Evolutionary conservation across 2,329 filamentous ascomycete species (phyloP).

Genomic region (Penicillium sp.): DNA sequence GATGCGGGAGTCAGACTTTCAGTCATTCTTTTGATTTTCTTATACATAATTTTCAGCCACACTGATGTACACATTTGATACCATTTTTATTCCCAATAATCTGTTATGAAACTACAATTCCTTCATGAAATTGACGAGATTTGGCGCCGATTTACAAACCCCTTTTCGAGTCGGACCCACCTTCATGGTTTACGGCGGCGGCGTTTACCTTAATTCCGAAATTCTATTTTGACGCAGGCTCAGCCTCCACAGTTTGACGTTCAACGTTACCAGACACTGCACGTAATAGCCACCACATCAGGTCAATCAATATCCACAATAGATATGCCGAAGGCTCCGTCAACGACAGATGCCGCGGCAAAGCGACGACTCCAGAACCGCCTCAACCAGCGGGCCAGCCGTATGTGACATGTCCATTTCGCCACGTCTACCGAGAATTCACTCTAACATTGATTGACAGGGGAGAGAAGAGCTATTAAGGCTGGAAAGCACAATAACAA

Average conservation of each 20-base stretch:
- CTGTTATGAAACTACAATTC: background rate
- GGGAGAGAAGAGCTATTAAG: conserved; percentile 15
- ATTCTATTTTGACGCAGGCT: background rate
- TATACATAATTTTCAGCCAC: background rate
- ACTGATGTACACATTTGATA: background rate
- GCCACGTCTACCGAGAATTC: background rate
- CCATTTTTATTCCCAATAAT: background rate
- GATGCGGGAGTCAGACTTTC: background rate
- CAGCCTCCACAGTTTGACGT: background rate
- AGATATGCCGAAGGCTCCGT: background rate
- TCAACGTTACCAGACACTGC: background rate
- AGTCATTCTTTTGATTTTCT: background rate
- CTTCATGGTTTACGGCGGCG: background rate
- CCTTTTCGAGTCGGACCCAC: background rate
- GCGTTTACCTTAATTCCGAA: conserved; percentile 10
- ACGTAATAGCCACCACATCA: background rate
- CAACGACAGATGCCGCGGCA: conserved; percentile 5
- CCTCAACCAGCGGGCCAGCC: conserved; percentile 24
- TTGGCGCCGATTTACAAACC: background rate
- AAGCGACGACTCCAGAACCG: conserved; percentile 22
- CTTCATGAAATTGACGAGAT: background rate
- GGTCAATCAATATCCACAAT: background rate
- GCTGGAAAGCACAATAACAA: background rate
- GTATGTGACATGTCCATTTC: conserved; percentile 8
- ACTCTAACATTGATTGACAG: conserved; percentile 1